A percentile compares a stretch with the other conserved stretches of the same genome.
phyloP scores from a whole-genome alignment of 768 basidiomycete species.

The Tulasnella sp. region DNA sequence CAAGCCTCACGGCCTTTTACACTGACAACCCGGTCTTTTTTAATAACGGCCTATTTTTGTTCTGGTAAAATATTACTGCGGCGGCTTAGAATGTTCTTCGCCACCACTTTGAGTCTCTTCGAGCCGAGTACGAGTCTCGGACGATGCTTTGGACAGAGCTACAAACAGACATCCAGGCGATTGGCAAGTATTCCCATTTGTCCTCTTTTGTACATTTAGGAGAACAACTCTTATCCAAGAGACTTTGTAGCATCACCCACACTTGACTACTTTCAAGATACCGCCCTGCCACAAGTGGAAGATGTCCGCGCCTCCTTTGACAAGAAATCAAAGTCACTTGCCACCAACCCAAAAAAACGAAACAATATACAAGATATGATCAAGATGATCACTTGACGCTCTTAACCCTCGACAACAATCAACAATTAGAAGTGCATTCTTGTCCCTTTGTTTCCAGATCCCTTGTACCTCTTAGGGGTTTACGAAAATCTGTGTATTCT shows the following conservation, averaged over 20 bases:
- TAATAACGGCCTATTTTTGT: no score
- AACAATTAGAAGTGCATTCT: no score
- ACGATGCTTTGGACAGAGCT: background rate
- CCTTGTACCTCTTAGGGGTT: no score
- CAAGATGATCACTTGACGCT: no score
- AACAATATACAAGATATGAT: no score
- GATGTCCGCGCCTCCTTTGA: background rate
- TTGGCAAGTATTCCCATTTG: background rate
- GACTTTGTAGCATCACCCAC: no score
- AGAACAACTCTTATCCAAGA: no score
- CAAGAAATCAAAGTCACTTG: background rate
- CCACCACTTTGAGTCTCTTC: background rate
- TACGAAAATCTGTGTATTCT: no score
- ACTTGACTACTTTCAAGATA: no score
- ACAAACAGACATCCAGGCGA: background rate
- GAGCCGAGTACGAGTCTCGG: constrained; percentile 2
- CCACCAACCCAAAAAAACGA: background rate
- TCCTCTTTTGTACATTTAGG: constrained; percentile 2
- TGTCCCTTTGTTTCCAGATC: no score
- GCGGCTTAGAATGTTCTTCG: background rate
- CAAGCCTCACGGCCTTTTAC: background rate
- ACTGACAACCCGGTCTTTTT: background rate
- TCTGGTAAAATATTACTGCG: background rate
- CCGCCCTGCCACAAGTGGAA: no score
- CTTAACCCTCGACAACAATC: no score